Evolutionary conservation across 768 basidiomycete species (phyloP), one percentile per base, ranked within the genome.

Genomic region (Mycena filopes): DNA sequence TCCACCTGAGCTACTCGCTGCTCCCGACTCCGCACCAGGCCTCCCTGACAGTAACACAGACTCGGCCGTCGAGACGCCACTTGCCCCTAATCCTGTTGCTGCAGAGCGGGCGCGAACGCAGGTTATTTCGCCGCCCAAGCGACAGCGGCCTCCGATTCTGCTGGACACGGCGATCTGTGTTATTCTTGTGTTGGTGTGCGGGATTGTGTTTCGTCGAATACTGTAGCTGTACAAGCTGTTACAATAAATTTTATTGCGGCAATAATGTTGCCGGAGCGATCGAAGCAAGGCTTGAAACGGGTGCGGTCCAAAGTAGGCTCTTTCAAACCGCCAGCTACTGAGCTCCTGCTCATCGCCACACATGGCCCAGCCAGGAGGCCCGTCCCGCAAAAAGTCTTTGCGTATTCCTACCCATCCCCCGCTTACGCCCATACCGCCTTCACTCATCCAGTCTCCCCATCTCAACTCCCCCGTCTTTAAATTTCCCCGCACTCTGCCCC

Each of bases 141-240:
- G 69, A 41, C 71, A 66, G 51, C 75, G 75, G 48, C 87, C 91
- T 25, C 91, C 91, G 25, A 72, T 92, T 26, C 76, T 92, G 25
- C 79, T 94, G 33, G 93, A 94, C 75, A 86, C 86, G 13, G 87
- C 88, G 29, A 94, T 94, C 64, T 89, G 89, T 74, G 81, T 93
- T 50, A 80, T 92, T 23, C 78, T 94, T 12, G 88, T 89, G 16
- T 76, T 93, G 61, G 83, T 89, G 50, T 85, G 90, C 71, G 88
- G 86, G 36, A 82, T 94, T 43, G 79, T 94, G 50, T 91, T 85
- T 70, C 84, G 89, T 63, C 82, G 91, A 73, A 76, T 86, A 55
- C 76, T 82, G 49, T 87, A 74, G 49, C n/a, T 48, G n/a, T 36
- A 36, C 11, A 36, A 36, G 15, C 36, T 4, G 36, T 15, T 11